Evolutionary conservation across 352 stramenopile species (phyloP).

Genomic region (Globisporangium paroecandrum): DNA sequence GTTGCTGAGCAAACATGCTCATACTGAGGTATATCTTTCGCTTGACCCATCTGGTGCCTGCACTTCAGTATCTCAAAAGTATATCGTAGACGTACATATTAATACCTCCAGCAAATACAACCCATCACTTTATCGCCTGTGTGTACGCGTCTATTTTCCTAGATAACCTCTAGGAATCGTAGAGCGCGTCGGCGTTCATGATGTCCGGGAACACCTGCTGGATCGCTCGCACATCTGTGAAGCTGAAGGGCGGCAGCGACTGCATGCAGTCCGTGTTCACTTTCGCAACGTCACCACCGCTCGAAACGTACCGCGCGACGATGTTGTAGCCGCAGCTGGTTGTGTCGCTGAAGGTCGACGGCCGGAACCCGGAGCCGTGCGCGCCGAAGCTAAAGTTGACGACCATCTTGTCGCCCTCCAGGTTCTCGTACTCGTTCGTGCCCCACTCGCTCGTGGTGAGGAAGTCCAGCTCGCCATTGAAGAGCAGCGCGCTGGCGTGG

Average conservation of each 20-base stretch:
- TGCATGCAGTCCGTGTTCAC: not conserved
- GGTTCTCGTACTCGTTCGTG: not conserved
- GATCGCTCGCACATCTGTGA: not conserved
- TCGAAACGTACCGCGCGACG: slow-evolving; percentile 16
- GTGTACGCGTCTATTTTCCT: too few relatives aligned
- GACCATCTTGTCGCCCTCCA: slow-evolving; percentile 8
- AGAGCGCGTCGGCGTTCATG: not conserved
- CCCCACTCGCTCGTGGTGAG: not conserved
- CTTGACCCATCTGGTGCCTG: too few relatives aligned
- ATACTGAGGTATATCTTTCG: too few relatives aligned
- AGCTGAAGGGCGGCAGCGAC: not conserved
- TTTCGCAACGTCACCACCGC: not conserved
- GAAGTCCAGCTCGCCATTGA: slow-evolving; percentile 31
- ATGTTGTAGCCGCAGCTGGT: slow-evolving; percentile 22
- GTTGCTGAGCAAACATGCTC: too few relatives aligned
- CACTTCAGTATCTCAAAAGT: too few relatives aligned
- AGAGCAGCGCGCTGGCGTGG: slow-evolving; percentile 24
- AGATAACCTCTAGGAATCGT: not conserved
- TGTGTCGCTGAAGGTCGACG: slow-evolving; percentile 1
- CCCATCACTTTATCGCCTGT: too few relatives aligned
- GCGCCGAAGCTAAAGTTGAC: slow-evolving; percentile 24
- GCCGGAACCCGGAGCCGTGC: slow-evolving; percentile 18
- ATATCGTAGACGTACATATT: too few relatives aligned
- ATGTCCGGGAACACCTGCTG: not conserved
- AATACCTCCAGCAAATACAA: too few relatives aligned